Evolutionary conservation across 2,329 filamentous ascomycete species (phyloP), one percentile per base, ranked within the genome.

Genomic region (Plenodomus lindquistii): DNA sequence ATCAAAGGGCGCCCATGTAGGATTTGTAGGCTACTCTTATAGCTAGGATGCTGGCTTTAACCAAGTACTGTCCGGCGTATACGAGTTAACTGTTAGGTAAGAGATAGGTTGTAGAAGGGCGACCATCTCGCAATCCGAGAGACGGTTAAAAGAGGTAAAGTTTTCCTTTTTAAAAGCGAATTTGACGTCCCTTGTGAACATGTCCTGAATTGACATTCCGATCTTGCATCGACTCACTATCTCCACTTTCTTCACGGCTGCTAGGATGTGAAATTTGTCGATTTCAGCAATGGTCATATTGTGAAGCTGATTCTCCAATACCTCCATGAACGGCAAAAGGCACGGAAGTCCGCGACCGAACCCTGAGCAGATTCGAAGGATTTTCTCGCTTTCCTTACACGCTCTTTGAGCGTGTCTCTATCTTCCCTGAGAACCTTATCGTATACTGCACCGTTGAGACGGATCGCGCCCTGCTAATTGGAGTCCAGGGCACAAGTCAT

Each of bases 61-160:
- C 45, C 19, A 47, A 36, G 4, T 8, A 42, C n/a, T 19, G 18
- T 35, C 10, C 31, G 35, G 45, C 45, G 40, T 47, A 42, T 47
- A 47, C 8, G 18, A 47, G 15, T 47, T 47, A 13, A 42, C 45
- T 18, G 37, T 42, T 16, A n/a, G 39, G 20, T 47, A 47, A 47
- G 24, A 31, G 10, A 47, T 10, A 13, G 35, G 40, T 16, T 42
- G 22, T 15, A 47, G 22, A 18, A 47, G 45, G 21, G 35, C 19
- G 11, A 47, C 31, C 18, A 42, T 42, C 24, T 42, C 11, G 42
- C 17, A 15, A 37, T 47, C 45, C 4, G 8, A 39, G 9, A 47
- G 24, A 29, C 15, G 3, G 10, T 47, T 13, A 8, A 47, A 47
- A 47, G 39, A 31, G 0, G 13, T n/a, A 3, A 47, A 7, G 22